These are phyloP conservation scores for Pseudocercospora eumusae DNA, from an alignment of 2,329 filamentous ascomycete species.

Conservation along the genomic window DNA sequence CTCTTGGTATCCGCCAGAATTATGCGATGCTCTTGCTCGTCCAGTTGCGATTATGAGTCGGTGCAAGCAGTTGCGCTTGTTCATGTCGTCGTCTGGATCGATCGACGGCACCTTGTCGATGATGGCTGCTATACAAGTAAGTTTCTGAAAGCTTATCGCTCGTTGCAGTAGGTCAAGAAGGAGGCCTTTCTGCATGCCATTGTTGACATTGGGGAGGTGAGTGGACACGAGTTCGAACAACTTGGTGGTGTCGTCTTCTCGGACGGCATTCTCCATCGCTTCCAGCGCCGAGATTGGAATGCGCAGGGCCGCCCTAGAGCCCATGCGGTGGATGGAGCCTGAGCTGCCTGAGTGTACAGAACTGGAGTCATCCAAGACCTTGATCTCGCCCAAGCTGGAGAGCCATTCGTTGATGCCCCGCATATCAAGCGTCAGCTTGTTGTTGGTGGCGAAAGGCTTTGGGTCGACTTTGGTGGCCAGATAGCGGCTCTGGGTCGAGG, in stretches of 20 bases:
- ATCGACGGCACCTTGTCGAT: conserved; percentile 69
- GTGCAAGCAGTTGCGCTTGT: conserved; percentile 90
- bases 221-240: conserved; percentile 51
- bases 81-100: conserved; percentile 88
- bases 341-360: conserved; percentile 64
- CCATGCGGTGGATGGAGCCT: conserved; percentile 72
- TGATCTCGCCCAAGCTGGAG: conserved; percentile 74
- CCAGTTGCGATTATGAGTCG: conserved; percentile 90
- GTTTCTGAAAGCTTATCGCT: conserved; percentile 69
- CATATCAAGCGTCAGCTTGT: conserved; percentile 59
- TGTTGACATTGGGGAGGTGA: conserved; percentile 41
- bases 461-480: conserved; percentile 88
- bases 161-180: conserved; percentile 78
- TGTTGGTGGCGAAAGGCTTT: conserved; percentile 80
- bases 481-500: conserved; percentile 76
- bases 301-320: conserved; percentile 73
- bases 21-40: conserved; percentile 63
- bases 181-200: conserved; percentile 61
- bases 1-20: conserved; percentile 32
- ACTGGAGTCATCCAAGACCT: conserved; percentile 71
- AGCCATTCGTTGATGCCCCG: conserved; percentile 87
- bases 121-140: conserved; percentile 69
- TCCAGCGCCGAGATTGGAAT: conserved; percentile 70
- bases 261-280: conserved; percentile 69
- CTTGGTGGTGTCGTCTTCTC: conserved; percentile 63